A percentile compares a stretch with the other conserved stretches of the same genome.
phyloP scores from a whole-genome alignment of 1,139 yeast species.

The Hansenula sp. region DNA sequence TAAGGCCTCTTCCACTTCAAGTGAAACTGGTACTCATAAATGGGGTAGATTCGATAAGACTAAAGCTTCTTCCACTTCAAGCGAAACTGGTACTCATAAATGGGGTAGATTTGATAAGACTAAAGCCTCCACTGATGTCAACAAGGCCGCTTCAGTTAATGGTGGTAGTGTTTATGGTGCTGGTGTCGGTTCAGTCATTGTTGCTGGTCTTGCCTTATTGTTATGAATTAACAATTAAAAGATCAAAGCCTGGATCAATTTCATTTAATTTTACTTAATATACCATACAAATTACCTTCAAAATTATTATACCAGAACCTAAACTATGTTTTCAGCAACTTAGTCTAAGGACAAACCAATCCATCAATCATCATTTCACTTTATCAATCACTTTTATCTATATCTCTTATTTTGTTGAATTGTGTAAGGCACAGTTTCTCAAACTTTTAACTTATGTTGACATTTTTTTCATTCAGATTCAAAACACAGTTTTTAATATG shows the following conservation, averaged over 20 bases:
- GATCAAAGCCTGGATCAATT: background rate
- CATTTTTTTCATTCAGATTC: too few relatives aligned
- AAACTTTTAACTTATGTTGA: too few relatives aligned
- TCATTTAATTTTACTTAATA: background rate
- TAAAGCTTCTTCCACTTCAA: slow-evolving; percentile 21
- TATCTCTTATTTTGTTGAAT: too few relatives aligned
- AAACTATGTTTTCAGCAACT: too few relatives aligned
- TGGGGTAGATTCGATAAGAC: slow-evolving; percentile 49
- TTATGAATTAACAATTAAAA: slow-evolving; percentile 20
- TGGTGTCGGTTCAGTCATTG: slow-evolving; percentile 31
- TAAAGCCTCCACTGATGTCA: slow-evolving; percentile 24
- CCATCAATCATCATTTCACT: too few relatives aligned
- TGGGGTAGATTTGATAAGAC: slow-evolving; percentile 44
- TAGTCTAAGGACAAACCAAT: too few relatives aligned
- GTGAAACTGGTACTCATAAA: slow-evolving; percentile 38
- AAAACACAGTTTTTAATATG: too few relatives aligned
- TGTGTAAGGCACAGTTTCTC: too few relatives aligned
- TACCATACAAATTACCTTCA: background rate
- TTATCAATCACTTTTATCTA: too few relatives aligned
- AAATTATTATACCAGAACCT: too few relatives aligned
- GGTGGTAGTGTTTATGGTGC: slow-evolving; percentile 25
- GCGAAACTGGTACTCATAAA: slow-evolving; percentile 33
- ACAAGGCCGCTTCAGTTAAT: slow-evolving; percentile 19
- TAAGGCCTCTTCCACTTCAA: slow-evolving; percentile 24
- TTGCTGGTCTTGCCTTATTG: slow-evolving; percentile 35